These are phyloP conservation scores for Penicillium parvum DNA, from an alignment of 495 filamentous ascomycete genomes.

Conservation along the genomic window DNA sequence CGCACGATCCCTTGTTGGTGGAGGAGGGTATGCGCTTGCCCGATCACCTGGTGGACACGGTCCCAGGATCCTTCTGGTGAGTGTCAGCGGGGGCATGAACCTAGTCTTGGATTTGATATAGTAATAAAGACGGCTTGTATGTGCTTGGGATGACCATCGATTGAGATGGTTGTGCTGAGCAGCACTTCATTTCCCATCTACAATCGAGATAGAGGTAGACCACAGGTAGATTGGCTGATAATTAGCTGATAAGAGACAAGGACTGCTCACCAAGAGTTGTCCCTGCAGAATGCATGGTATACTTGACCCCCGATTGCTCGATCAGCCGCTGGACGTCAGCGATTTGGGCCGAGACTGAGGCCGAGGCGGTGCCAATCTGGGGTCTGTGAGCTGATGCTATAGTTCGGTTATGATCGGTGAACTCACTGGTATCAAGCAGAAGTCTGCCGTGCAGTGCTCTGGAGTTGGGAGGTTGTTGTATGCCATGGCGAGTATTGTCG, in stretches of 20 bases:
- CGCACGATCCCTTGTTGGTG: slow-evolving; percentile 76
- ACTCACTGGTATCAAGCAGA: slow-evolving; percentile 75
- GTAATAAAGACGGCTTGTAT: no score
- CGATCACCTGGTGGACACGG: slow-evolving; percentile 80
- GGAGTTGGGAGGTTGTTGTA: slow-evolving; percentile 54
- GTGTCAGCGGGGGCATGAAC: not conserved
- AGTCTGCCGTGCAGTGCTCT: slow-evolving; percentile 66
- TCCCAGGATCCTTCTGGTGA: slow-evolving; percentile 83
- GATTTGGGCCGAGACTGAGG: slow-evolving; percentile 82
- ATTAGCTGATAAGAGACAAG: not conserved
- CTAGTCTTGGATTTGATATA: not conserved
- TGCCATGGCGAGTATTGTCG: slow-evolving; percentile 13
- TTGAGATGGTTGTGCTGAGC: no score
- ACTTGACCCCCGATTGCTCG: slow-evolving; percentile 69
- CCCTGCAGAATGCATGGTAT: slow-evolving; percentile 86
- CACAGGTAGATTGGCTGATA: no score
- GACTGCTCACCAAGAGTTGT: slow-evolving; percentile 76
- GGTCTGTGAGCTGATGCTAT: slow-evolving; percentile 27
- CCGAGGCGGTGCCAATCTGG: slow-evolving; percentile 73
- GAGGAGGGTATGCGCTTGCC: slow-evolving; percentile 80
- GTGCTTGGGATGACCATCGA: no score
- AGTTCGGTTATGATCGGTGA: not conserved
- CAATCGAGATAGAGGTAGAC: no score
- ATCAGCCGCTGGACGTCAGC: slow-evolving; percentile 87
- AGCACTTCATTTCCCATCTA: no score